A percentile compares a stretch with the other conserved stretches of the same genome.
phyloP scores from a whole-genome alignment of 148 eudicot genomes.

The Dysphania ambrosioides region DNA sequence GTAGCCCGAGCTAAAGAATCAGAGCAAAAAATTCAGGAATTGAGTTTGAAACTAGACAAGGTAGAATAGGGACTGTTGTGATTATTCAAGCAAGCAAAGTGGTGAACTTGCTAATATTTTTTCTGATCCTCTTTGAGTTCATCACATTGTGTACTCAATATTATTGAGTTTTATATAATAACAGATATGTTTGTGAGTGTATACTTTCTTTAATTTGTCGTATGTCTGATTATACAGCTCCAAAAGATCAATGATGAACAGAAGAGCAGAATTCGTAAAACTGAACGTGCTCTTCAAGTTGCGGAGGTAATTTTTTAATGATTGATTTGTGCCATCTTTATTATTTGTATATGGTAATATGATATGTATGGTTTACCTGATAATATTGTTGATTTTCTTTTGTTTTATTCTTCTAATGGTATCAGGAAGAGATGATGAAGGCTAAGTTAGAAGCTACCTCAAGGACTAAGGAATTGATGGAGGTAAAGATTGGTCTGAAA shows the following conservation, averaged over 20 bases:
- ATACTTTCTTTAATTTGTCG: conserved; percentile 19
- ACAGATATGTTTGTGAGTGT: no score
- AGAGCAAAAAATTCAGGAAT: conserved; percentile 49
- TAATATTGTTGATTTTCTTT: conserved; percentile 6
- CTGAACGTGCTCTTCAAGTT: conserved; percentile 78
- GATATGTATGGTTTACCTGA: not conserved
- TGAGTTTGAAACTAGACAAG: conserved; percentile 46
- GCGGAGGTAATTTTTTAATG: conserved; percentile 56
- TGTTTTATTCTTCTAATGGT: not conserved
- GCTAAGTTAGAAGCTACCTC: conserved; percentile 76
- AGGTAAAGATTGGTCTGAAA: conserved; percentile 43
- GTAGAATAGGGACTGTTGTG: conserved; percentile 34
- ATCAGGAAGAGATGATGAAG: conserved; percentile 82
- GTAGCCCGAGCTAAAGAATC: conserved; percentile 46
- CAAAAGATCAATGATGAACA: conserved; percentile 65
- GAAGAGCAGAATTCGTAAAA: conserved; percentile 52
- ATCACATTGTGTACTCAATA: not conserved
- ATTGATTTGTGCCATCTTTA: not conserved
- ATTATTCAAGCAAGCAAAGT: not conserved
- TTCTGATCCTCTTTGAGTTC: not conserved
- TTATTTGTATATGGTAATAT: not conserved
- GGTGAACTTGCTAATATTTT: not conserved
- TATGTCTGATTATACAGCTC: conserved; percentile 42
- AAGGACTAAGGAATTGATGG: conserved; percentile 52
- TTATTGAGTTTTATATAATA: not conserved